phyloP scores from a whole-genome alignment of 192 early-diverging fungal genomes.

The Pilaira anomala region DNA sequence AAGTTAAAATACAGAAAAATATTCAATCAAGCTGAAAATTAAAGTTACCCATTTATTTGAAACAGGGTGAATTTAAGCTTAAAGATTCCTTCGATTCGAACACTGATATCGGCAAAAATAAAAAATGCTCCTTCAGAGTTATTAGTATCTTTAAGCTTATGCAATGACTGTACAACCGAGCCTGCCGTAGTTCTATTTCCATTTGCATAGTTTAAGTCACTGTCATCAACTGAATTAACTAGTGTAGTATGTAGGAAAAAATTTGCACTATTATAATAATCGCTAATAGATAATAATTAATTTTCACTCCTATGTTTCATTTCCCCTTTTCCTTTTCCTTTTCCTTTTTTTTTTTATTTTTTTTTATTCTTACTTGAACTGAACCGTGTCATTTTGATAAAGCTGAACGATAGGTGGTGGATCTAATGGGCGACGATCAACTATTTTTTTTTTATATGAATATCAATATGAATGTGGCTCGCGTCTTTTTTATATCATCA shows the following conservation, averaged over 20 bases:
- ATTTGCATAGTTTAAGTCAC: conserved; percentile 66
- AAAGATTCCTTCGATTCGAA: conserved; percentile 82
- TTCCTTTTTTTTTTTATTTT: conserved; percentile 3
- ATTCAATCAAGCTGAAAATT: too few relatives aligned
- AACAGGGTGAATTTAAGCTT: conserved; percentile 80
- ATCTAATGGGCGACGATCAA: conserved; percentile 28
- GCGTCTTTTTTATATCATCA: conserved; percentile 1
- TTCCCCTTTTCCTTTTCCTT: too few relatives aligned
- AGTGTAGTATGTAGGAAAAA: conserved; percentile 94
- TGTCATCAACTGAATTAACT: conserved; percentile 67
- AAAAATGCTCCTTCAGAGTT: conserved; percentile 85
- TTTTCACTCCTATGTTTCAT: not conserved
- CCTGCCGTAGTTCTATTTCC: conserved; percentile 74
- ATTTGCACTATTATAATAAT: conserved; percentile 72
- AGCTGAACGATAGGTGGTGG: conserved; percentile 34
- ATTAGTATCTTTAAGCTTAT: conserved; percentile 79
- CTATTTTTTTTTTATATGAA: too few relatives aligned
- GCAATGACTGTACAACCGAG: conserved; percentile 83
- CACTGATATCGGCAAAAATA: conserved; percentile 90
- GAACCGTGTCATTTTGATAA: not conserved
- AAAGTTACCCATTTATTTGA: conserved; percentile 63
- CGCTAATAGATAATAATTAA: conserved; percentile 1
- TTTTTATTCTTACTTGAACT: conserved; percentile 8
- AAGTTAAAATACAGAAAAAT: not conserved
- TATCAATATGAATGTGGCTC: too few relatives aligned